Conservation (phyloP, 2,329 filamentous ascomycete species). For the Annulohypoxylon truncatum region DNA sequence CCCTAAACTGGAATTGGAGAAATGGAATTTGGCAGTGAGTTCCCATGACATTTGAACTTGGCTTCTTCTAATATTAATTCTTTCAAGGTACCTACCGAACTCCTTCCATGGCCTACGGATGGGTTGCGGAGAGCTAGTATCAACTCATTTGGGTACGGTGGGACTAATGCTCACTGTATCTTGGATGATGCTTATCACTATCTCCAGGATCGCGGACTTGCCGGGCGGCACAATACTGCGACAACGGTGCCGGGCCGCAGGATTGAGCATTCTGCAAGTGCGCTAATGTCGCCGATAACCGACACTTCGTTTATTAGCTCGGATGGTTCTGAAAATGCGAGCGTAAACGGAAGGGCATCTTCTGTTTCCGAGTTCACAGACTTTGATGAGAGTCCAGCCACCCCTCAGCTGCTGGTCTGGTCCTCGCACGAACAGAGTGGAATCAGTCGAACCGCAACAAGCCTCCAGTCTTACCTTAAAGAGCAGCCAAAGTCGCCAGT, state of each 20-base stretch:
- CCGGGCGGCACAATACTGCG: slow-evolving; percentile 43
- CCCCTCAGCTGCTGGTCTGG: slow-evolving; percentile 46
- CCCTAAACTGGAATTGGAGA: slow-evolving; percentile 47
- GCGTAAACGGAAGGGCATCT: slow-evolving; percentile 37
- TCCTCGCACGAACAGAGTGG: slow-evolving; percentile 47
- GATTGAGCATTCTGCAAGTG: background rate
- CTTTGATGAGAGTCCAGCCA: slow-evolving; percentile 39
- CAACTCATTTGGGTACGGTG: slow-evolving; percentile 54
- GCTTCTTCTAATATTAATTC: slow-evolving; percentile 6
- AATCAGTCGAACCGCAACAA: slow-evolving; percentile 42
- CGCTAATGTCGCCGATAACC: slow-evolving; percentile 21
- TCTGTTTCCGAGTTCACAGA: slow-evolving; percentile 43
- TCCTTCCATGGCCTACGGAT: slow-evolving; percentile 45
- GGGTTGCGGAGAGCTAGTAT: slow-evolving; percentile 50
- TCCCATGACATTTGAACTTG: background rate
- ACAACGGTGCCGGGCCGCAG: slow-evolving; percentile 31
- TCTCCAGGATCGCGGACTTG: slow-evolving; percentile 41
- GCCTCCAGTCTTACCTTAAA: slow-evolving; percentile 41
- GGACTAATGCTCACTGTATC: slow-evolving; percentile 52
- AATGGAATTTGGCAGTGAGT: slow-evolving; percentile 46
- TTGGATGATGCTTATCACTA: slow-evolving; percentile 50
- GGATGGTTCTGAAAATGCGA: slow-evolving; percentile 36
- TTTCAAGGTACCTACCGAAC: slow-evolving; percentile 41
- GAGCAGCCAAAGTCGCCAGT: slow-evolving; percentile 37
- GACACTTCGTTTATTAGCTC: slow-evolving; percentile 36